Conservation (phyloP, 1,284 basidiomycete species). For the Cutaneotrichosporon daszewskae region DNA sequence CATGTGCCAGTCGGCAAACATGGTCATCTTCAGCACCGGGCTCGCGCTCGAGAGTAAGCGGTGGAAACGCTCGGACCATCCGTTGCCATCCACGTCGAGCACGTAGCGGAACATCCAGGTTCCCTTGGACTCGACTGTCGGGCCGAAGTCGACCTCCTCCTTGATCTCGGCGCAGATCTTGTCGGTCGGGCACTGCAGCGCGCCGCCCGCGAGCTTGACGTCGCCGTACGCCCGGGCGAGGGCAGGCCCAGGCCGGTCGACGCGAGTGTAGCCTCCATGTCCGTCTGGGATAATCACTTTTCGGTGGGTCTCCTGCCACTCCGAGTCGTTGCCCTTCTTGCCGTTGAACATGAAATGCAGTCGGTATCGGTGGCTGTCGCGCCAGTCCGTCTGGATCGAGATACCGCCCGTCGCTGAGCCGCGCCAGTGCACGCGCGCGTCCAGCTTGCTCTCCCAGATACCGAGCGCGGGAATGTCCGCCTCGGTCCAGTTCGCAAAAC, state of each 20-base stretch:
- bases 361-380: constrained; percentile 46
- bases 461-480: constrained; percentile 27
- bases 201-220: constrained; percentile 44
- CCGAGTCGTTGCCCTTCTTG: constrained; percentile 35
- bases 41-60: constrained; percentile 45
- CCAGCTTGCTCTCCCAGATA: constrained; percentile 43
- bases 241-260: constrained; percentile 26
- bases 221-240: constrained; percentile 46
- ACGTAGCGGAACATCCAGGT: constrained; percentile 51
- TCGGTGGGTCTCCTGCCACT: constrained; percentile 24
- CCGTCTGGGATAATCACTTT: constrained; percentile 45
- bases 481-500: constrained; percentile 39
- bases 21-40: constrained; percentile 47
- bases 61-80: constrained; percentile 63
- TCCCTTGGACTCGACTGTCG: constrained; percentile 50
- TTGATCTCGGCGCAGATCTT: constrained; percentile 35
- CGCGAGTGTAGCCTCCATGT: constrained; percentile 31
- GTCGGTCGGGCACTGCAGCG: constrained; percentile 29
- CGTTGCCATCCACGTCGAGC: constrained; percentile 56
- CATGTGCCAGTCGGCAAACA: constrained; percentile 49
- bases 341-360: constrained; percentile 47
- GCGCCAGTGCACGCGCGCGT: constrained; percentile 48
- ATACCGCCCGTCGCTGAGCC: constrained; percentile 47
- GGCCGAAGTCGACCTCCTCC: constrained; percentile 49
- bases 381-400: constrained; percentile 42